A percentile compares a stretch with the other conserved stretches of the same genome.
These are phyloP conservation scores for Gastrolobium bilobum DNA, from an alignment of 306 rosid genomes.

Conservation along the genomic window DNA sequence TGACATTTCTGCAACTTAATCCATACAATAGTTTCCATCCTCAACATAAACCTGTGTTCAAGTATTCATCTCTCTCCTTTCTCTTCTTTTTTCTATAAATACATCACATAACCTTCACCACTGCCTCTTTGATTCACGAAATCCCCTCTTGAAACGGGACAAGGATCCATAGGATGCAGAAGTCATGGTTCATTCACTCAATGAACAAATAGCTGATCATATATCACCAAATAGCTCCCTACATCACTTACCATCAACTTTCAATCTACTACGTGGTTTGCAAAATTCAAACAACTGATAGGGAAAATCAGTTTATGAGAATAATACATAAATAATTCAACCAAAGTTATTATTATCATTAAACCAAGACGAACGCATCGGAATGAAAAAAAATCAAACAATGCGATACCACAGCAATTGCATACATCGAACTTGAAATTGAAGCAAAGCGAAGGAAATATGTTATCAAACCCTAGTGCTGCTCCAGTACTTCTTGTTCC, in stretches of 20 bases:
- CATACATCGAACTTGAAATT: neutral
- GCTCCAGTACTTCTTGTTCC: constrained; percentile 98
- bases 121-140: neutral
- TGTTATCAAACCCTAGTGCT: constrained; percentile 79
- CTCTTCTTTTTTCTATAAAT: neutral
- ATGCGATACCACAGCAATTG: neutral
- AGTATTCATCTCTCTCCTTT: constrained; percentile 2
- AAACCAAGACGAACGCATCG: neutral
- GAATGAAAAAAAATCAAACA: neutral
- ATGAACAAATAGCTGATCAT: neutral
- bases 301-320: neutral
- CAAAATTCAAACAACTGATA: neutral
- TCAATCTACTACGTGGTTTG: neutral
- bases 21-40: neutral
- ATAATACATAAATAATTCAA: neutral
- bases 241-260: constrained; percentile 3
- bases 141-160: constrained; percentile 3
- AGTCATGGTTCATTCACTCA: constrained; percentile 2
- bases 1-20: neutral
- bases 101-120: constrained; percentile 16
- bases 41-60: constrained; percentile 25
- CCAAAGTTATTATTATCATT: neutral
- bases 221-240: neutral
- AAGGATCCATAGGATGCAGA: constrained; percentile 9
- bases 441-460: neutral